A percentile compares a stretch with the other conserved stretches of the same genome.
Conservation (phyloP, 225 moss, liverwort and hornwort genomes). For the Physcomitrellopsis africana region DNA sequence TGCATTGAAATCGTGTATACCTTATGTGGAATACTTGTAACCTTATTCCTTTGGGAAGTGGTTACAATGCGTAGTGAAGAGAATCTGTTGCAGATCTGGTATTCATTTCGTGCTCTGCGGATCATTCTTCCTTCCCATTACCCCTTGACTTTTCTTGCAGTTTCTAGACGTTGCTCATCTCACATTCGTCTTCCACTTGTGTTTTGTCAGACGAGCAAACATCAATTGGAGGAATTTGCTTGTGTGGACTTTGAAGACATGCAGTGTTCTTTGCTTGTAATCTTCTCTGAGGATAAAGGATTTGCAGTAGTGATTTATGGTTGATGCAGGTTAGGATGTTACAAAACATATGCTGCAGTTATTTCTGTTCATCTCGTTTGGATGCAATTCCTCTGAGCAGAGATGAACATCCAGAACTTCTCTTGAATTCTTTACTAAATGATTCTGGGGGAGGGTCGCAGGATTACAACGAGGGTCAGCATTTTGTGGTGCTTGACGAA, state of each 20-base stretch:
- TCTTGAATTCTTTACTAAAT: slow-evolving; percentile 25
- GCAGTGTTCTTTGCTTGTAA: background rate
- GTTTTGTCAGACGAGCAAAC: slow-evolving; percentile 1
- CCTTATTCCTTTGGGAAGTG: background rate
- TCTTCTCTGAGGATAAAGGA: slow-evolving; percentile 15
- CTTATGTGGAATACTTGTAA: background rate
- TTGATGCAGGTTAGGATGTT: background rate
- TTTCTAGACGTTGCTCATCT: background rate
- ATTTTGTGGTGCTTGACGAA: slow-evolving; percentile 75
- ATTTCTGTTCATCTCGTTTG: background rate
- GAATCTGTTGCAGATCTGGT: background rate
- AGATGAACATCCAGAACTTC: background rate
- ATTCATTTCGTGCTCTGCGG: slow-evolving; percentile 14
- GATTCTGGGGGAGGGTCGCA: slow-evolving; percentile 28
- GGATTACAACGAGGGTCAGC: slow-evolving; percentile 66
- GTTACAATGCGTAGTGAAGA: slow-evolving; percentile 1
- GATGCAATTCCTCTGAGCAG: background rate
- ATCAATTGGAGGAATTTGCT: background rate
- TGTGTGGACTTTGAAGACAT: background rate
- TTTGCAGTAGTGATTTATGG: background rate
- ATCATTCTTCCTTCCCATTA: background rate
- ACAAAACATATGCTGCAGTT: background rate
- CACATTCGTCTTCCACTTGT: background rate
- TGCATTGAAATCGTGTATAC: no score
- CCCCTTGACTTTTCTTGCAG: background rate